Evolutionary conservation across 306 rosid genomes (phyloP), one percentile per base, ranked within the genome.

Genomic region (Ammopiptanthus mongolicus): DNA sequence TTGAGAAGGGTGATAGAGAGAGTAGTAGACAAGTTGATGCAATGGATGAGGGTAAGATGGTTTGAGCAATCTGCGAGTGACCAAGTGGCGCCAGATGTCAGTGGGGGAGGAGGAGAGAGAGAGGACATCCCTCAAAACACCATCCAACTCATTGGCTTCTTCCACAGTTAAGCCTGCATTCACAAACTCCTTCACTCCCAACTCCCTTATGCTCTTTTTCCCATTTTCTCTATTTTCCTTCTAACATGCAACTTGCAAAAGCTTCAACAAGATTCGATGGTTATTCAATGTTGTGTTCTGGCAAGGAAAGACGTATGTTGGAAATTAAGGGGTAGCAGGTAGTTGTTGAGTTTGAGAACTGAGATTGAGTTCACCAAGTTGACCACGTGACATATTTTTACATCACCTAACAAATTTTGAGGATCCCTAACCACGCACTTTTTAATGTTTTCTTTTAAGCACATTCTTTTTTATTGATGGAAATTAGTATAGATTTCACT

Each of bases 21-120:
- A 84, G 81, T 86, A 74, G 34, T 82, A 93, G 37, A 89, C 69
- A 50, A 91, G 83, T 23, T 81, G 97, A 76, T 93, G 97, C 39
- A 91, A 42, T 0, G 44, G 66, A 44, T 85, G 88, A 4, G 93
- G 92, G 48, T 88, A 78, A 4, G 86, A 84, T 19, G 98, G 96
- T 64, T 90, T 86, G 1, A 92, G 86, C 29, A 81, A 4, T 79
- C 82, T 88, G 10, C 47, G 83, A 84, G 87, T 75, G 75, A 89
- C 88, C 33, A 91, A 47, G 60, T 78, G 80, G 18, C 82, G 78
- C 98, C 97, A 89, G 4, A 70, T 60, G 41, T 89, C 78, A 21
- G 41, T 6, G 2, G 93, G 87, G 13, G 74, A 59, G 6, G 62
- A 23, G n/a, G 78, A 41, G 39, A 81, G 6, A 8, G 75, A 65